Percentiles rank a stretch among this genome's conserved stretches.
Conservation (phyloP, 768 basidiomycete genomes). For the Auriculariales sp. region DNA sequence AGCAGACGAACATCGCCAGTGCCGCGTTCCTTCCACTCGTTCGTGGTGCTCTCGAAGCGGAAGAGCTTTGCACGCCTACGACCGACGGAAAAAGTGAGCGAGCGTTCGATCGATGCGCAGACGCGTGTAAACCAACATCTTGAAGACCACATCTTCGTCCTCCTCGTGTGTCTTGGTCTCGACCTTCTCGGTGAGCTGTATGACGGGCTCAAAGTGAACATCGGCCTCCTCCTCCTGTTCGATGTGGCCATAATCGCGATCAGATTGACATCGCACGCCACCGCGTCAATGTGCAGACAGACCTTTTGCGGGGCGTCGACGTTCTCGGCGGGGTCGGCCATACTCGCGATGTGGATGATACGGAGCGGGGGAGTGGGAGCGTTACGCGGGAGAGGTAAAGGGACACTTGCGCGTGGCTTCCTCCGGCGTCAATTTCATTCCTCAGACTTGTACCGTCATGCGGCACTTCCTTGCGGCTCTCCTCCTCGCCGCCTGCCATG, state of each 20-base stretch:
- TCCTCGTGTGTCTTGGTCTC: conserved; percentile 93
- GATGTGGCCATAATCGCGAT: neutral
- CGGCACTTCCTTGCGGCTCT: neutral
- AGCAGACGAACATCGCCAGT: conserved; percentile 93
- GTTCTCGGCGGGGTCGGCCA: conserved; percentile 5
- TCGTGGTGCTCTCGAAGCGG: conserved; percentile 63
- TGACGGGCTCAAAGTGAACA: conserved; percentile 89
- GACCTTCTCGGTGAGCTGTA: conserved; percentile 91
- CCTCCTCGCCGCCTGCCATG: neutral
- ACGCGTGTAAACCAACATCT: conserved; percentile 53
- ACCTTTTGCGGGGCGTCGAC: neutral
- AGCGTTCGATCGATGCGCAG: neutral
- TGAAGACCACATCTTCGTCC: conserved; percentile 85
- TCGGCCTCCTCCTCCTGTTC: conserved; percentile 62
- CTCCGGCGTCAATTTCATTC: no score
- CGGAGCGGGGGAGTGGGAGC: no score
- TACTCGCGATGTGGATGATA: conserved; percentile 1
- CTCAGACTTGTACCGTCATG: neutral
- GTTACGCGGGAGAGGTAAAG: neutral
- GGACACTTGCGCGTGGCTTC: no score
- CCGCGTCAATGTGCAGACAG: neutral
- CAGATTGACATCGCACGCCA: neutral
- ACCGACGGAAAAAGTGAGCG: neutral
- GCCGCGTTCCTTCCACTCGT: conserved; percentile 97
- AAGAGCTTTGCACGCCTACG: conserved; percentile 94